Evolutionary conservation across 495 filamentous ascomycete genomes (phyloP).

Genomic region (Diplogelasinospora grovesii): DNA sequence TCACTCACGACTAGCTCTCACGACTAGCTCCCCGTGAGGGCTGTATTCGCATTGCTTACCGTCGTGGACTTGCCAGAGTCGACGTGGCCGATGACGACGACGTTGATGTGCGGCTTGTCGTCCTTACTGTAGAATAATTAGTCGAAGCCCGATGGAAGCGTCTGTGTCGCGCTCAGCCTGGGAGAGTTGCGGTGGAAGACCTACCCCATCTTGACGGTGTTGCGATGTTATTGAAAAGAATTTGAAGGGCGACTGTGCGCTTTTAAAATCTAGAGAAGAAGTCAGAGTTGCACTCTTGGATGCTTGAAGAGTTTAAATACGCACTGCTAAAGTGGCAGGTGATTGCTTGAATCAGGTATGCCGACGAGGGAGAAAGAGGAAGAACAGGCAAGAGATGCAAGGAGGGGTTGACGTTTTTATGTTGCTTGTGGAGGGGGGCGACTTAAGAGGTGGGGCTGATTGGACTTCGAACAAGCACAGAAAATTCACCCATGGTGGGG

Average conservation of each 20-base stretch:
- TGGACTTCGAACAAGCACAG: conserved; percentile 12
- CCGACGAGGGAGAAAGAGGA: conserved; percentile 28
- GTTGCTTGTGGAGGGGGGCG: conserved; percentile 20
- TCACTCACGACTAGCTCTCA: background rate
- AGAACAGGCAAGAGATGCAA: conserved; percentile 13
- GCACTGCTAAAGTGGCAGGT: conserved; percentile 25
- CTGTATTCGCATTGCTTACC: conserved; percentile 39
- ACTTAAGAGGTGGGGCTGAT: conserved; percentile 8
- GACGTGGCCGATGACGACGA: conserved; percentile 99
- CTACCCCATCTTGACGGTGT: conserved; percentile 29
- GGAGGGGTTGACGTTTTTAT: conserved; percentile 29
- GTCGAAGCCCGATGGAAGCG: background rate
- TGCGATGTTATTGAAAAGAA: conserved; percentile 11
- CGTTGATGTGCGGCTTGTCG: conserved; percentile 81
- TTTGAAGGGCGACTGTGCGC: conserved; percentile 12
- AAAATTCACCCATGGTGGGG: conserved; percentile 22
- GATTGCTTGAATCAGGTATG: conserved; percentile 35
- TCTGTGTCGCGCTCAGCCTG: background rate
- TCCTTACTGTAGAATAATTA: conserved; percentile 59
- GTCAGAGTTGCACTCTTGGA: conserved; percentile 10
- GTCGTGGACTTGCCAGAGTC: conserved; percentile 99
- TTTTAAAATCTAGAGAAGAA: conserved; percentile 10
- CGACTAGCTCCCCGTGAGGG: conserved; percentile 33
- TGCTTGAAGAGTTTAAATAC: conserved; percentile 3
- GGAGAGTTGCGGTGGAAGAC: conserved; percentile 6